These are phyloP conservation scores for Linanthus parryae DNA, from an alignment of 148 eudicot genomes.

Conservation along the genomic window DNA sequence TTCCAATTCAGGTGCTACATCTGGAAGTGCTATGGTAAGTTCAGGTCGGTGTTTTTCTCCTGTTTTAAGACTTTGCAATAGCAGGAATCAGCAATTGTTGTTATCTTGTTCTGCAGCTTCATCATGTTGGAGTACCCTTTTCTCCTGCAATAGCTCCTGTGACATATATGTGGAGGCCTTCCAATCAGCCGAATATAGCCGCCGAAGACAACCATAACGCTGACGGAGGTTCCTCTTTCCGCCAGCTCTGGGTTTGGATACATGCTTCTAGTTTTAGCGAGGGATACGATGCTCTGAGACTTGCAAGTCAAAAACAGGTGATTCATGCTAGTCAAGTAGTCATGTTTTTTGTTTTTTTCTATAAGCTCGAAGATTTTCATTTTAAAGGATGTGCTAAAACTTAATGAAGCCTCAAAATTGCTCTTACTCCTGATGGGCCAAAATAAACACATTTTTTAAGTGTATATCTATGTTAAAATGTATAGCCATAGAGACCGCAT, in stretches of 20 bases:
- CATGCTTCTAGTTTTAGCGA: constrained; percentile 68
- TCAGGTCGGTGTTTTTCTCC: neutral
- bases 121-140: constrained; percentile 33
- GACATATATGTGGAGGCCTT: constrained; percentile 74
- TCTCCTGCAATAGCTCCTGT: constrained; percentile 62
- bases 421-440: no score
- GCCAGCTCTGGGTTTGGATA: constrained; percentile 82
- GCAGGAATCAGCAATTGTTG: no score
- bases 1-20: constrained; percentile 40
- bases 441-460: no score
- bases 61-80: no score
- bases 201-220: constrained; percentile 12
- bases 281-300: constrained; percentile 57
- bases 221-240: constrained; percentile 16
- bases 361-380: no score
- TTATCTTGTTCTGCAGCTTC: constrained; percentile 44
- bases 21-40: constrained; percentile 75
- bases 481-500: neutral
- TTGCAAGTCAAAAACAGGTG: constrained; percentile 61
- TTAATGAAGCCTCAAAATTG: no score
- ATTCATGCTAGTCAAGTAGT: constrained; percentile 5
- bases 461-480: no score
- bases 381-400: no score
- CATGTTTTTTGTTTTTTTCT: no score
- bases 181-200: constrained; percentile 16